Conservation (phyloP, 495 filamentous ascomycete genomes). For the Pyrenula aspistea region DNA sequence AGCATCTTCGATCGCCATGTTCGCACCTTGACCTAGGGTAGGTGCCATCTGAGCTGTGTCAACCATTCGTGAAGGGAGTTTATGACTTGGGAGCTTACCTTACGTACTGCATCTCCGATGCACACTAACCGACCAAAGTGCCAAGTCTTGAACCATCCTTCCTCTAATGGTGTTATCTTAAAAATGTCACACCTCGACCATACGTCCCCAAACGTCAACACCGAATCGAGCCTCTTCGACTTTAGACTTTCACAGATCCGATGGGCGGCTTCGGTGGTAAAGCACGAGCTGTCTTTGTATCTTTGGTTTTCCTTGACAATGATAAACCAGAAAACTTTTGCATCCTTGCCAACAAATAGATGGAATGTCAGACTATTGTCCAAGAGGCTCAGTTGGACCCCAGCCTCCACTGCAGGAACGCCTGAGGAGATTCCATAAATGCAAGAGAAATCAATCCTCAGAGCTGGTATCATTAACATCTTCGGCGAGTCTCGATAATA, state of each 20-base stretch:
- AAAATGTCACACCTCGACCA: neutral
- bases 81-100: neutral
- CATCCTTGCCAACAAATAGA: neutral
- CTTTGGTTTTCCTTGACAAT: slow-evolving; percentile 26
- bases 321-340: slow-evolving; percentile 12
- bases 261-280: slow-evolving; percentile 11
- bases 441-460: slow-evolving; percentile 14
- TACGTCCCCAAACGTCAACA: neutral
- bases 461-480: slow-evolving; percentile 9
- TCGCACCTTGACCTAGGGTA: neutral
- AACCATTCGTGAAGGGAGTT: neutral
- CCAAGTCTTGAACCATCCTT: neutral
- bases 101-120: neutral
- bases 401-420: slow-evolving; percentile 7
- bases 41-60: neutral
- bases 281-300: slow-evolving; percentile 22
- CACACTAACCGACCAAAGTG: neutral
- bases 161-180: neutral
- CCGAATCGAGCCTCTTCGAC: neutral
- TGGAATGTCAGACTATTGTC: neutral
- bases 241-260: neutral
- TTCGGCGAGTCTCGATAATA: neutral
- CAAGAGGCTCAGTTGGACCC: neutral
- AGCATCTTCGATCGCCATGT: neutral
- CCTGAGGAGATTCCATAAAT: slow-evolving; percentile 15